Base-by-base conservation (phyloP, 352 stramenopile species). In the Globisporangium splendens region DNA sequence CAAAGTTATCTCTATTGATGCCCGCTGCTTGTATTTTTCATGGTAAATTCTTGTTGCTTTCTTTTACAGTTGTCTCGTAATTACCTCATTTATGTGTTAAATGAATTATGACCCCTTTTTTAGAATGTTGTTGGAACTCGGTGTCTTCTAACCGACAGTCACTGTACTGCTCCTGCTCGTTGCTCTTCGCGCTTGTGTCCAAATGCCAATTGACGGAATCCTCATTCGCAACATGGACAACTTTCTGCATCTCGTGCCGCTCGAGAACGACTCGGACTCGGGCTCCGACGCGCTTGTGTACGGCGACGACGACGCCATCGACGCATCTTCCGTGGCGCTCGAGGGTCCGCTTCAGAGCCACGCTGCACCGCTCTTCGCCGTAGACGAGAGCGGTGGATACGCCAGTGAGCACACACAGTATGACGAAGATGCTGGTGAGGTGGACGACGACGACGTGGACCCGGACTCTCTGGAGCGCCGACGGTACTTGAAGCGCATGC, bases 161-260 rank as follows among this genome's bases (percentile, higher is more conserved):
- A 10, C 28, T 35, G 28, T 35, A 35, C 28, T 35, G 28, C 28
- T 35, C 28, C 10, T 44, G 39, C 39, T 15, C n/a, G 39, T n/a
- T n/a, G 39, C 39, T 44, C 39, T n/a, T 44, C 8, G 17, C n/a
- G 12, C 39, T 44, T 43, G 10, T 43, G 24, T 5, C 28, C 28
- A 35, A 11, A 11, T 8, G 0, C 28, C 28, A 35, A 11, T 35
- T 8, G 0, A 4, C 3, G 28, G 28, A 35, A 35, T 35, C 28
- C 28, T 10, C 3, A 35, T 8, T 0, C 24, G 24, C 24, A 31
- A 5, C 24, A 79, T 88, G 73, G 77, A 88, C 69, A 78, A 70
- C 47, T 87, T 89, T 49, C 63, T 89, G 54, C 79, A 87, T 54
- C 65, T 87, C 43, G 68, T 77, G 55, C 60, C 70, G 7, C 69